These are phyloP conservation scores for Plasmodium coatneyi DNA, from an alignment of 169 alveolate species.

Conservation along the genomic window DNA sequence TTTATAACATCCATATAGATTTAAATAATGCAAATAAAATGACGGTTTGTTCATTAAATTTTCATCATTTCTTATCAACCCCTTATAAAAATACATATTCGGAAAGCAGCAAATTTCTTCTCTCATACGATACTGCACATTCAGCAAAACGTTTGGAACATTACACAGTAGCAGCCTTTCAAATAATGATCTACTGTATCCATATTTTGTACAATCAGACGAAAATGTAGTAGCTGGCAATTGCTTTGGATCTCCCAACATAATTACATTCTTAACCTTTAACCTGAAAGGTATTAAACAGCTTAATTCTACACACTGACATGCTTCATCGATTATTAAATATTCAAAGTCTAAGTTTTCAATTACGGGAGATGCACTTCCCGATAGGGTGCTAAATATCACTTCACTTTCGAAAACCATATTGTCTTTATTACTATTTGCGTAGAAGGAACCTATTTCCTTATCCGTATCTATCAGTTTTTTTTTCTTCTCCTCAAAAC, in stretches of 20 bases:
- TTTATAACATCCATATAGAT: constrained; percentile 90
- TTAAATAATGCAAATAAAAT: constrained; percentile 89
- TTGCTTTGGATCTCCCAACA: constrained; percentile 99
- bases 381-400: constrained; percentile 92
- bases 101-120: constrained; percentile 96
- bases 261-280: constrained; percentile 90
- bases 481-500: constrained; percentile 28
- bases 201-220: constrained; percentile 82
- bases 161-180: constrained; percentile 92
- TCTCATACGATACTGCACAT: constrained; percentile 98
- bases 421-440: constrained; percentile 77
- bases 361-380: constrained; percentile 93
- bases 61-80: constrained; percentile 80
- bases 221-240: constrained; percentile 98
- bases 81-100: constrained; percentile 91
- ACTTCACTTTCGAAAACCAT: constrained; percentile 88
- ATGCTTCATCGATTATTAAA: constrained; percentile 98
- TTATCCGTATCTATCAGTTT: constrained; percentile 51
- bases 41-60: constrained; percentile 79
- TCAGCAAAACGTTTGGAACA: constrained; percentile 88
- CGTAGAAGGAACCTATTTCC: constrained; percentile 58
- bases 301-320: constrained; percentile 93
- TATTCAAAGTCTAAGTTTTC: constrained; percentile 90
- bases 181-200: constrained; percentile 91
- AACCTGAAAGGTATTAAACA: constrained; percentile 81